Conservation (phyloP, 768 basidiomycete genomes). For the Basidioascus undulatus region DNA sequence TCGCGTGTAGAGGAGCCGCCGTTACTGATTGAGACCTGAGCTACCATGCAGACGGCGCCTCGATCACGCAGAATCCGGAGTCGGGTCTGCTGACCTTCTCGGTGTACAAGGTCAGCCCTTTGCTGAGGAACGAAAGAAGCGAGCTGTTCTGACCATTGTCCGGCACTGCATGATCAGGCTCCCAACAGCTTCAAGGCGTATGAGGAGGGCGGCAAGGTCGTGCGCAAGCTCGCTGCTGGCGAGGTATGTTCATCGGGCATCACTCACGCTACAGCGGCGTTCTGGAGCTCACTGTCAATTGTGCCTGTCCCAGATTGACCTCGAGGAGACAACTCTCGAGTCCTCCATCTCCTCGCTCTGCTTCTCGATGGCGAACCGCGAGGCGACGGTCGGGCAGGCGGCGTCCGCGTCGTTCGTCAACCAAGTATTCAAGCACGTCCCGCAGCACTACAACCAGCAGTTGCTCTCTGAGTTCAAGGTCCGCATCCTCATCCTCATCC, state of each 20-base stretch:
- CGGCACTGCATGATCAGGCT: conserved; percentile 26
- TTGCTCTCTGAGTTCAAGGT: conserved; percentile 47
- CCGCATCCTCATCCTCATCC: background rate
- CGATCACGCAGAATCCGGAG: conserved; percentile 10
- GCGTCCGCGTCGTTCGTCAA: conserved; percentile 67
- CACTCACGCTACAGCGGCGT: background rate
- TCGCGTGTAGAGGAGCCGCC: too few species aligned
- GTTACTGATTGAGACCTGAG: too few species aligned
- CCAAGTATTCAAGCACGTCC: conserved; percentile 67
- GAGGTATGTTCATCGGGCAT: conserved; percentile 27
- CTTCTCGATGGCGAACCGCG: conserved; percentile 49
- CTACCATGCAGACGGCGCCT: too few species aligned
- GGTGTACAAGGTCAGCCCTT: too few species aligned
- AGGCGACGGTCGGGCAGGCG: conserved; percentile 67
- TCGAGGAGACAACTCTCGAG: conserved; percentile 61
- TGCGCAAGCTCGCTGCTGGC: conserved; percentile 57
- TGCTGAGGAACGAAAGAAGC: too few species aligned
- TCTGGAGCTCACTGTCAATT: background rate
- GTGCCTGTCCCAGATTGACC: conserved; percentile 30
- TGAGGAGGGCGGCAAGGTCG: conserved; percentile 49
- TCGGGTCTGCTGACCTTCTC: conserved; percentile 10
- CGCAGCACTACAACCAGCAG: conserved; percentile 45
- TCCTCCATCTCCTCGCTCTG: conserved; percentile 82
- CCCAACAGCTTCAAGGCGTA: conserved; percentile 59
- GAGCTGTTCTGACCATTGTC: background rate